These are phyloP conservation scores for Athelia psychrophila DNA, from an alignment of 1,284 basidiomycete species.

Conservation along the genomic window DNA sequence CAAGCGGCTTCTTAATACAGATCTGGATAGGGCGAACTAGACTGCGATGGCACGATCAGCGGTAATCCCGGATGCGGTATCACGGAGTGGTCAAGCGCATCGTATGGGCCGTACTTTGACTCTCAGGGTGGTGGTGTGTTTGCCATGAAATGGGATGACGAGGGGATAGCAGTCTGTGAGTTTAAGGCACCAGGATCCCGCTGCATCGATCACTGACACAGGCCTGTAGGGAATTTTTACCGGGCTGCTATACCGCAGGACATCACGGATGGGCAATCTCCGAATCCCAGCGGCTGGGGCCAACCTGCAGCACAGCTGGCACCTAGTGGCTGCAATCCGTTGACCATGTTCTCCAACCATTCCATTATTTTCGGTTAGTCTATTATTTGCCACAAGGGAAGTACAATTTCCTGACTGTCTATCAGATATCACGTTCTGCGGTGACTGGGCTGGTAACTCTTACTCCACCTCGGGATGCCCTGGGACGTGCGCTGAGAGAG, in stretches of 20 bases:
- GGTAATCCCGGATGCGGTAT: constrained; percentile 59
- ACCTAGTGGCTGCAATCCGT: constrained; percentile 42
- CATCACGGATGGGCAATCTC: constrained; percentile 36
- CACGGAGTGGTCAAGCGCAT: constrained; percentile 52
- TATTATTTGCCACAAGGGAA: constrained; percentile 5
- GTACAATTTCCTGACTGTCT: constrained; percentile 3
- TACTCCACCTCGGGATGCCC: constrained; percentile 72
- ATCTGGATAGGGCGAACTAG: constrained; percentile 25
- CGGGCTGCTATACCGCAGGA: constrained; percentile 55
- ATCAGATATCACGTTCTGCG: constrained; percentile 81
- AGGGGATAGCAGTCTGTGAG: constrained; percentile 56
- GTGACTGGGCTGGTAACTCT: constrained; percentile 81
- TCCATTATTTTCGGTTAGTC: constrained; percentile 57
- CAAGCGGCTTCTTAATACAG: constrained; percentile 30
- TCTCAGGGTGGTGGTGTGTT: constrained; percentile 59
- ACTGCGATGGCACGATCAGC: constrained; percentile 45
- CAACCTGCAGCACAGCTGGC: constrained; percentile 46
- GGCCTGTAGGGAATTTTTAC: constrained; percentile 53
- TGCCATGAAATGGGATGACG: constrained; percentile 59
- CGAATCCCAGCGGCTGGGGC: constrained; percentile 48
- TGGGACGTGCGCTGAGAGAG: constrained; percentile 61
- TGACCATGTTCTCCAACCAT: constrained; percentile 56
- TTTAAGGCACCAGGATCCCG: constrained; percentile 1
- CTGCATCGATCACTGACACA: constrained; percentile 4
- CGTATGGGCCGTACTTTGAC: constrained; percentile 59